Conservation (phyloP, 805 yeast genomes). For the Metschnikowia proteae region DNA sequence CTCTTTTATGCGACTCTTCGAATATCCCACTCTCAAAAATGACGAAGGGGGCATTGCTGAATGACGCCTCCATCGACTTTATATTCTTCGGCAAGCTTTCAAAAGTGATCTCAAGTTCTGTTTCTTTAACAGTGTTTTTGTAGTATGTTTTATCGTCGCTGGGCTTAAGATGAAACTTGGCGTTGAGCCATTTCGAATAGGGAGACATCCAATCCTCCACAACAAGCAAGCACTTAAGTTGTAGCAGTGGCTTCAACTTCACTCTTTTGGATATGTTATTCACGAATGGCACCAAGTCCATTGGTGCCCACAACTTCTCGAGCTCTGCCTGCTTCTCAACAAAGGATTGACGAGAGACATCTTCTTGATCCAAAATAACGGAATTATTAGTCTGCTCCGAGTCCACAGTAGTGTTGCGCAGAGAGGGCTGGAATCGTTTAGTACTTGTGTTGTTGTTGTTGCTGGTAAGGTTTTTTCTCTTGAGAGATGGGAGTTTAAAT, state of each 20-base stretch:
- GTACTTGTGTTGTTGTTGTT: background rate
- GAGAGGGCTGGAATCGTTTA: slow-evolving; percentile 1
- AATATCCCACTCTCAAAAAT: slow-evolving; percentile 52
- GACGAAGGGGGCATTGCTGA: slow-evolving; percentile 40
- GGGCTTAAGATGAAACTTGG: slow-evolving; percentile 39
- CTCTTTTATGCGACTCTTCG: slow-evolving; percentile 12
- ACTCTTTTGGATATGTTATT: slow-evolving; percentile 27
- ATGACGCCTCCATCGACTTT: slow-evolving; percentile 33
- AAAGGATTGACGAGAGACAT: slow-evolving; percentile 3
- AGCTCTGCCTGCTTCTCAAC: slow-evolving; percentile 32
- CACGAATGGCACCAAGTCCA: slow-evolving; percentile 36
- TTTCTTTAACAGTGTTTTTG: slow-evolving; percentile 22
- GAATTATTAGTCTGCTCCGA: background rate
- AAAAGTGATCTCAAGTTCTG: slow-evolving; percentile 30
- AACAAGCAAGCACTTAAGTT: slow-evolving; percentile 38
- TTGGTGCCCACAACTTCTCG: slow-evolving; percentile 46
- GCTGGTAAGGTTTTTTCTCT: slow-evolving; percentile 12
- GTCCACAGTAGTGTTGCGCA: background rate
- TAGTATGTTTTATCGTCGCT: slow-evolving; percentile 27
- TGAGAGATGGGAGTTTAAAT: slow-evolving; percentile 21
- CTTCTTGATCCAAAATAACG: background rate
- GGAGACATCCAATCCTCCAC: slow-evolving; percentile 47
- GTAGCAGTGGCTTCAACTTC: slow-evolving; percentile 19
- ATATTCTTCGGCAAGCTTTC: slow-evolving; percentile 40
- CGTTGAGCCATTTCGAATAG: slow-evolving; percentile 48